Evolutionary conservation across 2,329 filamentous ascomycete genomes (phyloP).

Genomic region (Phaeosphaeriaceae sp.): DNA sequence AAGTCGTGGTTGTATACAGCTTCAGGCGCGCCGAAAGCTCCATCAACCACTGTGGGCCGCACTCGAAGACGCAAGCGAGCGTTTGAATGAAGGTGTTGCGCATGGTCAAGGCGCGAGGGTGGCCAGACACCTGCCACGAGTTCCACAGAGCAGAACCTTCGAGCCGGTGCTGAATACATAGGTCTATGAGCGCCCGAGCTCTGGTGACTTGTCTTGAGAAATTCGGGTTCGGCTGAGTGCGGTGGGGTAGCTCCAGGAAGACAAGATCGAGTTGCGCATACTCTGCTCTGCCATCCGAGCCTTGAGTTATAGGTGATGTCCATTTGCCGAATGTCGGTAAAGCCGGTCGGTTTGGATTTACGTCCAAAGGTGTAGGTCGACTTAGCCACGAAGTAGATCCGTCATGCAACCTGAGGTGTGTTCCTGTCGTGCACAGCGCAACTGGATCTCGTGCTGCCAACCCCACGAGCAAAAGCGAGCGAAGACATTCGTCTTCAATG

Average conservation of each 20-base stretch:
- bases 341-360: conserved; percentile 9
- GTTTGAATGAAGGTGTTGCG: conserved; percentile 52
- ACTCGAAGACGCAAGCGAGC: conserved; percentile 50
- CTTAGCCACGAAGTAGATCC: conserved; percentile 43
- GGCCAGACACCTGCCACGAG: conserved; percentile 32
- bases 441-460: conserved; percentile 52
- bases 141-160: conserved; percentile 33
- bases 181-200: conserved; percentile 43
- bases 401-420: conserved; percentile 41
- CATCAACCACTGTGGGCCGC: conserved; percentile 49
- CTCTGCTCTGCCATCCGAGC: conserved; percentile 45
- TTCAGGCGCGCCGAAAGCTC: conserved; percentile 42
- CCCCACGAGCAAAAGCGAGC: conserved; percentile 49
- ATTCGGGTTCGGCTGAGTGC: conserved; percentile 33
- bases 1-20: conserved; percentile 9
- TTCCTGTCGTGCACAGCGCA: conserved; percentile 48
- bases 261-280: conserved; percentile 50
- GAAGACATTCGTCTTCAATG: conserved; percentile 51
- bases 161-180: conserved; percentile 40
- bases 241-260: conserved; percentile 46
- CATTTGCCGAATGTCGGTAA: conserved; percentile 21
- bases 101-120: conserved; percentile 47
- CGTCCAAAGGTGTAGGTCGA: conserved; percentile 36
- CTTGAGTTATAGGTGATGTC: conserved; percentile 29
- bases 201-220: conserved; percentile 36